Evolutionary conservation across 306 rosid species (phyloP), one percentile per base, ranked within the genome.

Genomic region (Luffa aegyptiaca): DNA sequence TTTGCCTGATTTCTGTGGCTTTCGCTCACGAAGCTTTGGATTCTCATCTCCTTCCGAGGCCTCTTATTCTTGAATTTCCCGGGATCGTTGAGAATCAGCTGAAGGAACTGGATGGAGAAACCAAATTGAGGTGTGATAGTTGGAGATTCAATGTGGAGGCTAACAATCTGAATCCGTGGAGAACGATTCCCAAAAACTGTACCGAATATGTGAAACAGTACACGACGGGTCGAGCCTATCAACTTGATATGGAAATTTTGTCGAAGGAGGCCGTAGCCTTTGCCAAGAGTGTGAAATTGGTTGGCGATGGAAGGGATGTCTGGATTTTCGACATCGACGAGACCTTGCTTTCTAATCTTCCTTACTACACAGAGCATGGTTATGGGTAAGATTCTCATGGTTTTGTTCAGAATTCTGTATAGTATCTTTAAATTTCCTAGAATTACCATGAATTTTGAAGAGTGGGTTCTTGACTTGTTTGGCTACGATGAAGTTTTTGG

Each of bases 261-360:
- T 84, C 89, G 5, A 84, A 82, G 80, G 97, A 95, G 48, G 90
- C 99, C 3, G 84, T 2, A 49, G 63, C 68, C 44, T 91, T n/a
- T 20, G 99, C 93, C 0, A 86, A 77, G 84, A 88, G 74, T 82
- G 82, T 92, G 26, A 46, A 84, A 31, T 76, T 90, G 57, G 36
- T 41, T 8, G 89, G 80, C 10, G 98, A 95, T 86, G 97, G 96
- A 2, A 91, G 79, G 31, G 93, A 92, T 65, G 95, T 80, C 13
- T 95, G 97, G 98, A 42, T 95, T 80, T 95, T 95, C 31, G 98
- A 95, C 78, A 80, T 95, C 49, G 98, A 95, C 39, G 98, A 93
- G 81, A 95, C 98, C 3, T 72, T 92, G 17, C 92, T 93, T 78
- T 95, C 98, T 5, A 91, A 95, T 88, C 86, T 95, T 42, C 98